Base-by-base conservation (phyloP, 108 stramenopile species). In the Pseudonitzschia pungens region DNA sequence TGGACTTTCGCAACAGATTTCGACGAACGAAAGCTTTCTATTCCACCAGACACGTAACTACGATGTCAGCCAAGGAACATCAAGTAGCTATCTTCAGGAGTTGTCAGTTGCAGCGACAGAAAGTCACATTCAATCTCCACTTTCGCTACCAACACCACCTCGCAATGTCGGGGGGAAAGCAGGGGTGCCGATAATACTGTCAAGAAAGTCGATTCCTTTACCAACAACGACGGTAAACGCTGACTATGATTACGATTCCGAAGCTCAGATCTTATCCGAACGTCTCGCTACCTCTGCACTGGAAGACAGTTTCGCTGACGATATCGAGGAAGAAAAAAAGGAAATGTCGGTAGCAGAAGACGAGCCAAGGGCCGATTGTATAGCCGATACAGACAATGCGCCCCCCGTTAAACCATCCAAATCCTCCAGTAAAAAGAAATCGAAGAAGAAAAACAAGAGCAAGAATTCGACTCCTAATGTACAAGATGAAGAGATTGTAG, bases 381-480 rank as follows among this genome's bases (percentile, higher is more conserved):
- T 11, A 18, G 20, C 28, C 18, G 48, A 31, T 40, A 20, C 53
- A 2, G 15, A 40, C 36, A 29, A 67, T 31, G 42, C 55, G 2
- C 22, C 54, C 14, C 16, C 69, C 5, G 14, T 50, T 15, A 50
- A 21, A 33, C 59, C 58, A 62, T 44, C 58, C 7, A 31, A 36
- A 68, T 40, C 60, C n/a, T 26, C 43, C 33, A 32, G 26, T 24
- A 75, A 71, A 24, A 53, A 55, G 52, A 56, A 55, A 28, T 50
- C 21, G 64, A 83, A 78, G 44, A 79, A 79, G 67, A 86, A 81
- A 51, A 84, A 81, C 54, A 84, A 71, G 58, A 66, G 79, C 45
- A 69, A 72, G 36, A 65, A 70, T 12, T 32, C 64, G 18, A 48
- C 28, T 12, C 77, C 77, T 0, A 12, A 41, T 4, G 32, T 33